These are phyloP conservation scores for Zasmidium cellare DNA, from an alignment of 2,329 filamentous ascomycete species.

Conservation along the genomic window DNA sequence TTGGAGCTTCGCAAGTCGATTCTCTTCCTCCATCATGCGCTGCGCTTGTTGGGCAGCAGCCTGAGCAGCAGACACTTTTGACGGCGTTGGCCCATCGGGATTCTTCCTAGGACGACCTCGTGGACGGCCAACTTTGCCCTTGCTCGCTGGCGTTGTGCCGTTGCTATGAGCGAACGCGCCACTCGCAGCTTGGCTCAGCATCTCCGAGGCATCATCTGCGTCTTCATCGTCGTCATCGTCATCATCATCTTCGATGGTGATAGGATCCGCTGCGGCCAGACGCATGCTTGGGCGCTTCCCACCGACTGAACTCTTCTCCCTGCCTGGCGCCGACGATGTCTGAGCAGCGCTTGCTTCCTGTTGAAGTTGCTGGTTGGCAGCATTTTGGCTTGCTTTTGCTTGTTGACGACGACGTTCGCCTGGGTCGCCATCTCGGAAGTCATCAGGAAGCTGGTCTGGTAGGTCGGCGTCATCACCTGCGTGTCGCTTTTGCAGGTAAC, in stretches of 20 bases:
- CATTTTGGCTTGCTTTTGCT: slow-evolving; percentile 6
- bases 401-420: slow-evolving; percentile 14
- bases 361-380: slow-evolving; percentile 13
- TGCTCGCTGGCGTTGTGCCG: background rate
- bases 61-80: background rate
- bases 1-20: slow-evolving; percentile 37
- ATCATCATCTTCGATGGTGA: slow-evolving; percentile 34
- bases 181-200: slow-evolving; percentile 58
- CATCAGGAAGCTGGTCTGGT: slow-evolving; percentile 44
- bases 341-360: slow-evolving; percentile 13
- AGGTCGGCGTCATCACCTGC: slow-evolving; percentile 41
- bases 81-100: background rate
- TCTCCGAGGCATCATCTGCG: slow-evolving; percentile 39
- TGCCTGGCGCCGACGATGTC: background rate
- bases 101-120: slow-evolving; percentile 14
- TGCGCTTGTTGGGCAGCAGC: slow-evolving; percentile 11
- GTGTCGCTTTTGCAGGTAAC: slow-evolving; percentile 45
- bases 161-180: slow-evolving; percentile 6
- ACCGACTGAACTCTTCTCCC: slow-evolving; percentile 21
- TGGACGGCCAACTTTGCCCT: slow-evolving; percentile 4
- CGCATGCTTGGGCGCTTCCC: slow-evolving; percentile 34
- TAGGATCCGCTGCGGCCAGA: slow-evolving; percentile 32
- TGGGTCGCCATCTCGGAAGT: slow-evolving; percentile 41
- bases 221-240: slow-evolving; percentile 24
- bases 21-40: slow-evolving; percentile 30